Evolutionary conservation across 768 basidiomycete genomes (phyloP), one percentile per base, ranked within the genome.

Genomic region (Mrakia hoshinonis): DNA sequence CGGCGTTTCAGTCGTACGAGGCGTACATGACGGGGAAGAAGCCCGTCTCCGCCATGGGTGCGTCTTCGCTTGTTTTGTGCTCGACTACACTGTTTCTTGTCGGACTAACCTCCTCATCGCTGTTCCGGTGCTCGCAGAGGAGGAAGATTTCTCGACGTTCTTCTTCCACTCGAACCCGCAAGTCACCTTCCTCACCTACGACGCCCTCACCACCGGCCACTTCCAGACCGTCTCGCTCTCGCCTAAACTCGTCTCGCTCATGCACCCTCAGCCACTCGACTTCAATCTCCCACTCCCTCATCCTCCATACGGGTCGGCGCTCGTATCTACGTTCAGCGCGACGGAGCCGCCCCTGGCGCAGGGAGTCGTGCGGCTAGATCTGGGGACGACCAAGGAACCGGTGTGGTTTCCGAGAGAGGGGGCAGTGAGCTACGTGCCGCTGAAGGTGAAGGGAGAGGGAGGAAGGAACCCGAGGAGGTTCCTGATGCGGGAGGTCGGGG

Each of bases 81-180:
- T 26, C 4, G 24, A 1, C 63, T n/a, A n/a, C n/a, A n/a, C n/a
- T n/a, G n/a, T n/a, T n/a, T 64, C 39, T 43, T 46, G 24, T 3
- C 39, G 11, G 43, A 46, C 64, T 34, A 26, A 48, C 26, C 22
- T 31, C 12, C n/a, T n/a, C n/a, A n/a, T 31, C 12, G 4, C 24
- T 4, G 10, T 15, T 12, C 24, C 20, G 10, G n/a, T 20, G 4
- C 51, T 36, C 38, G 24, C 58, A 60, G 70, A 72, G 58, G 70
- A 72, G 26, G 64, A 72, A 26, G 70, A 72, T 52, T 72, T 66
- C 36, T 58, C 64, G 13, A 72, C 64, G 10, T 43, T 43, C 64
- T 34, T 67, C 64, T 72, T 72, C 51, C 54, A 66, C 58, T 15
- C 52, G 24, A 34, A 48, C 15, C 63, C 39, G 20, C 47, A 55